These are phyloP conservation scores for Thelephora ganbajun DNA, from an alignment of 768 basidiomycete species.

Conservation along the genomic window DNA sequence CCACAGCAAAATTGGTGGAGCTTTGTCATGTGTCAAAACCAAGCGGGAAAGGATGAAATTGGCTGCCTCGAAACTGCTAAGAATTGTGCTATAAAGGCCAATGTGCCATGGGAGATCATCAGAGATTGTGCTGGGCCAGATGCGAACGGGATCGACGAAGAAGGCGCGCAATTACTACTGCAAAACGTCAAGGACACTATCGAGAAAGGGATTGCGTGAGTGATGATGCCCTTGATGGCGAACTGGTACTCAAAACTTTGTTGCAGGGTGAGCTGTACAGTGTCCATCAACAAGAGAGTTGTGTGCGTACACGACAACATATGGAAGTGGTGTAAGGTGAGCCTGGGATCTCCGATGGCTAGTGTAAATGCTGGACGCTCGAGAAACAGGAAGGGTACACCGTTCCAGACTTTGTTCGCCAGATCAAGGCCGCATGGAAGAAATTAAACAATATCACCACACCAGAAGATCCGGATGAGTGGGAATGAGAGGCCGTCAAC, in stretches of 20 bases:
- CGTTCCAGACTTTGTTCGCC: conserved; percentile 57
- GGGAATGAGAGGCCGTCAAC: no score
- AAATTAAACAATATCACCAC: conserved; percentile 31
- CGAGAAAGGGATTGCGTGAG: conserved; percentile 43
- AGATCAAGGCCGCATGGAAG: conserved; percentile 64
- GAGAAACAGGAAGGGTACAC: conserved; percentile 53
- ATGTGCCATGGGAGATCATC: conserved; percentile 54
- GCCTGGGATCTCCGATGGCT: conserved; percentile 8
- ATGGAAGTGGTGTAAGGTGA: conserved; percentile 73
- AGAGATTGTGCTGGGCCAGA: conserved; percentile 47
- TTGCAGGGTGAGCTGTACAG: conserved; percentile 72
- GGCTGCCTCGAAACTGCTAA: conserved; percentile 52
- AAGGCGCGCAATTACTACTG: conserved; percentile 51
- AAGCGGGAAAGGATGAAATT: conserved; percentile 43
- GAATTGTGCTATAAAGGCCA: conserved; percentile 47
- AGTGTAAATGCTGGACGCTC: neutral
- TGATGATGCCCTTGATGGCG: neutral
- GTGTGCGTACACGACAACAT: conserved; percentile 65
- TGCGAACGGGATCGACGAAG: conserved; percentile 45
- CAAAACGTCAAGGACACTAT: conserved; percentile 37
- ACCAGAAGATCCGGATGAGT: no score
- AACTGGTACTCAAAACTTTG: conserved; percentile 3
- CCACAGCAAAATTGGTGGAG: conserved; percentile 59
- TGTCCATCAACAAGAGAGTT: conserved; percentile 54
- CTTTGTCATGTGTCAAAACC: conserved; percentile 74